phyloP scores from a whole-genome alignment of 371 early-diverging fungal genomes.

The Basidiobolus meristosporus region DNA sequence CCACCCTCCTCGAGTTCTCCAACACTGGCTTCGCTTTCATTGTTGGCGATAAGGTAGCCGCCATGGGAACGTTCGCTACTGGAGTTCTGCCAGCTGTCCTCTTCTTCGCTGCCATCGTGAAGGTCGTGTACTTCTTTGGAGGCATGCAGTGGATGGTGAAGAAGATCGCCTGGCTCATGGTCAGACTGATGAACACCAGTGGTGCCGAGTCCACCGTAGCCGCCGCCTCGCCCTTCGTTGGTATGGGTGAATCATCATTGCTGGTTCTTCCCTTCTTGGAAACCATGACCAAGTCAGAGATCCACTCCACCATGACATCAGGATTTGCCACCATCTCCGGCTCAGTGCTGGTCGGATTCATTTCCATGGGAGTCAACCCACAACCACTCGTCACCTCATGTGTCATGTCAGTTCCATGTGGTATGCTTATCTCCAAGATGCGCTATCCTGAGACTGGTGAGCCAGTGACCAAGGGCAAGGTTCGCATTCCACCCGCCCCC shows the following conservation, averaged over 20 bases:
- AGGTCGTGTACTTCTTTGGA: slow-evolving; percentile 68
- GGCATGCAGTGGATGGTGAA: slow-evolving; percentile 69
- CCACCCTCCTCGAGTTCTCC: slow-evolving; percentile 45
- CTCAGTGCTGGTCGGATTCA: slow-evolving; percentile 58
- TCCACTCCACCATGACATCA: slow-evolving; percentile 80
- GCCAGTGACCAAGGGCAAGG: slow-evolving; percentile 44
- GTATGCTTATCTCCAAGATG: slow-evolving; percentile 68
- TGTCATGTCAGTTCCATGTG: slow-evolving; percentile 84
- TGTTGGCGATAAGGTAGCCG: slow-evolving; percentile 24
- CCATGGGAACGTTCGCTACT: slow-evolving; percentile 30
- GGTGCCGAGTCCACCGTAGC: slow-evolving; percentile 84
- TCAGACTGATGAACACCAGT: slow-evolving; percentile 51
- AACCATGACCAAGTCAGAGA: slow-evolving; percentile 67
- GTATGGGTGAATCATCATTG: slow-evolving; percentile 70
- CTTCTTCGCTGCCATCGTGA: slow-evolving; percentile 74
- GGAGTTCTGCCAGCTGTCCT: slow-evolving; percentile 66
- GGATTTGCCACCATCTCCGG: slow-evolving; percentile 84
- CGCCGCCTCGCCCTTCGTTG: slow-evolving; percentile 65
- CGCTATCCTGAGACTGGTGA: slow-evolving; percentile 74
- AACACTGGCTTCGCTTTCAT: slow-evolving; percentile 43
- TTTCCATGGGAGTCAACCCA: slow-evolving; percentile 42
- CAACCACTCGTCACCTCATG: slow-evolving; percentile 59
- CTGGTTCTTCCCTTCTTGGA: slow-evolving; percentile 65
- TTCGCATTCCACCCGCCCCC: slow-evolving; percentile 30
- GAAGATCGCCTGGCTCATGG: slow-evolving; percentile 44